phyloP scores from a whole-genome alignment of 2,329 filamentous ascomycete genomes.

The Aureobasidium sp. region DNA sequence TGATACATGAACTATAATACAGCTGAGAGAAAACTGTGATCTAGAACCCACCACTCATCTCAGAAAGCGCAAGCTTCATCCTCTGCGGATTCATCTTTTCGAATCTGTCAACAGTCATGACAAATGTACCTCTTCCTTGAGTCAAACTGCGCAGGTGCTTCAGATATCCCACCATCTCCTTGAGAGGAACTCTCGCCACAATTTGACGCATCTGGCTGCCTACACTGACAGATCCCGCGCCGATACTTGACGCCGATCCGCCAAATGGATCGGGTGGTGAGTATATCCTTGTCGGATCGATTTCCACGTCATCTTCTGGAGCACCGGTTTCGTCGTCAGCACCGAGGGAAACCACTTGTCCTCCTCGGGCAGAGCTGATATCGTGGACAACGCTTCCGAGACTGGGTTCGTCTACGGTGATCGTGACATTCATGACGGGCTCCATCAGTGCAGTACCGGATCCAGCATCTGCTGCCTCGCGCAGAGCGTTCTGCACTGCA shows the following conservation, averaged over 20 bases:
- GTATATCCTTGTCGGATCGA: constrained; percentile 72
- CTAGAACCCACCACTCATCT: constrained; percentile 25
- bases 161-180: constrained; percentile 94
- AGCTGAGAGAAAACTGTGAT: neutral
- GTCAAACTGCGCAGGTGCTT: constrained; percentile 84
- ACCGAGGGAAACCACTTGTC: constrained; percentile 64
- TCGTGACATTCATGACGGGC: constrained; percentile 84
- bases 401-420: constrained; percentile 73
- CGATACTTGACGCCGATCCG: constrained; percentile 23
- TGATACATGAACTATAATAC: constrained; percentile 2
- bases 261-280: constrained; percentile 78
- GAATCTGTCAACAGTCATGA: constrained; percentile 66
- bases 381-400: constrained; percentile 80
- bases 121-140: constrained; percentile 69
- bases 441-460: constrained; percentile 65
- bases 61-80: constrained; percentile 46
- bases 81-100: constrained; percentile 56
- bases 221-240: constrained; percentile 16
- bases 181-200: constrained; percentile 79
- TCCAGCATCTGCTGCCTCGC: constrained; percentile 47
- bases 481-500: constrained; percentile 63
- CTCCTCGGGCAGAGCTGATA: constrained; percentile 63
- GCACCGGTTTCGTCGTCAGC: constrained; percentile 29
- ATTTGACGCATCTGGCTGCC: constrained; percentile 47
- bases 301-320: constrained; percentile 31